Conservation (phyloP, 1,284 basidiomycete species). For the Rhodotorula sp. region DNA sequence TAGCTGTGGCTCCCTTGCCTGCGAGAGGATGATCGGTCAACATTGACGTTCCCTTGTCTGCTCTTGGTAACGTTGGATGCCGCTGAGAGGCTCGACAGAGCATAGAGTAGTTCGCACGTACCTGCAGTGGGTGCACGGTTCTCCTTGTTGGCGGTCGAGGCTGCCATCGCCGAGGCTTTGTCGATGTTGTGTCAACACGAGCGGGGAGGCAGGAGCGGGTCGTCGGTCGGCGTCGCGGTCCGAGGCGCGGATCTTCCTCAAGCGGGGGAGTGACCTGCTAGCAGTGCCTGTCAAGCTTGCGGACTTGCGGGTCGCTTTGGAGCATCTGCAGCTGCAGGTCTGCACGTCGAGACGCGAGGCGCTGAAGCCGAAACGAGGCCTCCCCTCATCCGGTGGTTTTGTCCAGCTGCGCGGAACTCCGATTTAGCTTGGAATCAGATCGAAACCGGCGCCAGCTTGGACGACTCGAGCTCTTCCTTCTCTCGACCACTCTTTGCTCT, state of each 20-base stretch:
- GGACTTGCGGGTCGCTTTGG: neutral
- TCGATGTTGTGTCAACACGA: neutral
- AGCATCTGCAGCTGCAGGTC: no score
- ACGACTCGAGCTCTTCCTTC: neutral
- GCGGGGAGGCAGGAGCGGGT: neutral
- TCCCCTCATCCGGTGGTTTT: neutral
- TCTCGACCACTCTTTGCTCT: neutral
- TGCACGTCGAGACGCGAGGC: neutral
- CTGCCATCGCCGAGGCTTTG: neutral
- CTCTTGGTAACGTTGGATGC: no score
- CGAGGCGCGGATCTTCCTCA: neutral
- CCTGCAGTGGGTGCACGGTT: neutral
- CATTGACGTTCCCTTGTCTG: no score
- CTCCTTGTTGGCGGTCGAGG: conserved; percentile 13
- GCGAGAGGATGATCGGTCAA: neutral
- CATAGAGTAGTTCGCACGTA: no score
- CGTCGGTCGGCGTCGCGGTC: neutral
- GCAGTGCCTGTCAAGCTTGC: neutral
- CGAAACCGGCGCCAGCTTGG: no score
- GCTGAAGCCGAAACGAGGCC: no score
- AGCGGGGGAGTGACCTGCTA: neutral
- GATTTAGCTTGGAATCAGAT: neutral
- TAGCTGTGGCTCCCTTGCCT: neutral
- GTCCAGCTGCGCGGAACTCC: neutral
- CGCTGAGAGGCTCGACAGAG: no score